These are phyloP conservation scores for Brassica balearica DNA, from an alignment of 441 rosid genomes.

Conservation along the genomic window DNA sequence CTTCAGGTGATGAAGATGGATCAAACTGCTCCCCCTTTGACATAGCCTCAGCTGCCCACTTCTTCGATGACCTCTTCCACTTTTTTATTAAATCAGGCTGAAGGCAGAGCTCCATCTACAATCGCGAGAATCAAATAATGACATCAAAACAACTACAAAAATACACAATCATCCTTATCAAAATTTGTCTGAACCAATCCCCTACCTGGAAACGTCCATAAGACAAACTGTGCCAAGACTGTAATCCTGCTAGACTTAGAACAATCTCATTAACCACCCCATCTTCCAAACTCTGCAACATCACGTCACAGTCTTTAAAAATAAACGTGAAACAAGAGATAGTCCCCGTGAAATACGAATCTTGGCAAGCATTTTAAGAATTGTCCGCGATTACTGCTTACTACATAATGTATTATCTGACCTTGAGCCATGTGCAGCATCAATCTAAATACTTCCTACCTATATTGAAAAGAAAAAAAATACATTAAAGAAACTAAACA, in stretches of 20 bases:
- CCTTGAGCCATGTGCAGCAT: neutral
- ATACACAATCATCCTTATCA: constrained; percentile 7
- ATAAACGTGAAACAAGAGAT: neutral
- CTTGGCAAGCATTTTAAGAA: neutral
- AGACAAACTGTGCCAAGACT: constrained; percentile 90
- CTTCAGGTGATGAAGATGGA: constrained; percentile 70
- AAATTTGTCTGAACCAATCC: constrained; percentile 17
- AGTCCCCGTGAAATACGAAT: neutral
- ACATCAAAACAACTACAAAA: constrained; percentile 31
- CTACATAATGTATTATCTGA: neutral
- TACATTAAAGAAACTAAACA: constrained; percentile 33
- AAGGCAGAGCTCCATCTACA: constrained; percentile 93
- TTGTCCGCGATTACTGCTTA: neutral
- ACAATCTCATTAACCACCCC: constrained; percentile 85
- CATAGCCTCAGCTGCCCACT: constrained; percentile 72
- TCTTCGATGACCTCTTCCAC: constrained; percentile 83
- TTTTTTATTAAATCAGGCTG: constrained; percentile 82
- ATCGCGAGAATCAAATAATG: constrained; percentile 32
- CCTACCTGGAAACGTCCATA: constrained; percentile 95
- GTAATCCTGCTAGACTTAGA: constrained; percentile 79
- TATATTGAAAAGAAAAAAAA: constrained; percentile 6
- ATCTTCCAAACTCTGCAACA: constrained; percentile 93
- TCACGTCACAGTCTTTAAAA: constrained; percentile 23
- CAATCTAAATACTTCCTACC: constrained; percentile 1
- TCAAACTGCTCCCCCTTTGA: constrained; percentile 66